Base-by-base conservation (phyloP, 768 basidiomycete genomes). In the Termitomyces sp. region DNA sequence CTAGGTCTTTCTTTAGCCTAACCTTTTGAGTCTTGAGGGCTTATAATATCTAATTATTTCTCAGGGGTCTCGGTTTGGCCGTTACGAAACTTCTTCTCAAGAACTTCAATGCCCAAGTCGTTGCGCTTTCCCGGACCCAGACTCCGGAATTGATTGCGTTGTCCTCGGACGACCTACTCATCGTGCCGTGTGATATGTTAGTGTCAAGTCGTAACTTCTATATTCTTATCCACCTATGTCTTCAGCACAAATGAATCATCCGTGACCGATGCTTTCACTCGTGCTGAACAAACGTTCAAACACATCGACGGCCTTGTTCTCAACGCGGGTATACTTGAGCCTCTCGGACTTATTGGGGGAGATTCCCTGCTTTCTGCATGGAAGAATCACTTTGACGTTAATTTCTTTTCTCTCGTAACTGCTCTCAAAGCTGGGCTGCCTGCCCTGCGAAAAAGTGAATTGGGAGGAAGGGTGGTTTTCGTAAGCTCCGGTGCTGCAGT, bases 401-500 rank as follows among this genome's bases (percentile, higher is more conserved):
- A 95, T 71, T 88, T 96, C 72, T 92, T 93, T 75, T 91, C 93
- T 1, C 78, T 92, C 20, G 74, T 96, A 45, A 81, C 84, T 34
- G 82, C 90, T 24, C 65, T 95, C 33, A 81, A 87, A 63, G 78
- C 80, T 12, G 74, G 86, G 14, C 74, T 94, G 3, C 92, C 93
- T 5, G 75, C 82, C 58, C 75, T 98, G 59, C 86, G 88, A 39
- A 74, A 78, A 64, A 85, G 84, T 53, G 59, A 78, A 7, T 58
- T 71, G 7, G 82, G 82, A 22, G 92, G 90, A 0, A 79, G 80
- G 55, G 78, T 96, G 49, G 79, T 97, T 27, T 87, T 96, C 61
- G 80, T 95, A 42, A 93, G 91, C 65, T 94, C 91, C 16, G 95
- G 95, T 12, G 88, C 92, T 10, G 89, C 93, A 9, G 79, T 82